Conservation (phyloP, 2,329 filamentous ascomycete species). For the Stachybotrys chartarum region DNA sequence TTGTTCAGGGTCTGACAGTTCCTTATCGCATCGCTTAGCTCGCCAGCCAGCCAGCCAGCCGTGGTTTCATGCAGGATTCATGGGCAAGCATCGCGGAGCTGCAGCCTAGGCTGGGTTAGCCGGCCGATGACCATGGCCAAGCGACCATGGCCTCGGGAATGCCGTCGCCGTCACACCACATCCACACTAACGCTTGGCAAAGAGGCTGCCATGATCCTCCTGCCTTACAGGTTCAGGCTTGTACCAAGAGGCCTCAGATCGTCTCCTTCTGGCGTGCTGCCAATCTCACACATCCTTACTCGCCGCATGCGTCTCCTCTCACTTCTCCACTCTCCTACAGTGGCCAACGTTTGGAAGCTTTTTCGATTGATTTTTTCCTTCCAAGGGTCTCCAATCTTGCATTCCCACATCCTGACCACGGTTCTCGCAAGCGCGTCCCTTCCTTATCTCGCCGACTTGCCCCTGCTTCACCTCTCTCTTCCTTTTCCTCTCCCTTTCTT, state of each 20-base stretch:
- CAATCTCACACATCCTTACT: not conserved
- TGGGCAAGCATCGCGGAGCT: not conserved
- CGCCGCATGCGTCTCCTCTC: not conserved
- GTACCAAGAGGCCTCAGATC: too few relatives aligned
- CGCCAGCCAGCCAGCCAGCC: too few relatives aligned
- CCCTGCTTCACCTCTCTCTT: not conserved
- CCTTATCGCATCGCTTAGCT: not conserved
- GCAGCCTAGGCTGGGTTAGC: not conserved
- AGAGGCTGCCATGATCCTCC: too few relatives aligned
- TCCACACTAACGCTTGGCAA: not conserved
- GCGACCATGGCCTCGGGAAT: not conserved
- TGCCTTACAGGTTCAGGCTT: too few relatives aligned
- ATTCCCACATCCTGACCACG: not conserved
- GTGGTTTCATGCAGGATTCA: too few relatives aligned
- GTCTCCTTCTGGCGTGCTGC: not conserved
- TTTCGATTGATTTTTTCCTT: not conserved
- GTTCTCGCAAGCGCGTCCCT: not conserved
- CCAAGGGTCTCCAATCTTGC: not conserved
- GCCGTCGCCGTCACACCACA: not conserved
- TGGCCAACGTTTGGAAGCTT: not conserved
- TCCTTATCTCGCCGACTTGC: not conserved
- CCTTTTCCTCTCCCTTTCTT: not conserved
- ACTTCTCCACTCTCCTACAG: not conserved
- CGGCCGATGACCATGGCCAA: not conserved
- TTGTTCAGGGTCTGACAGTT: not conserved